These are phyloP conservation scores for Musa troglodytarum DNA, from an alignment of 176 grass and related monocot species.

Conservation along the genomic window DNA sequence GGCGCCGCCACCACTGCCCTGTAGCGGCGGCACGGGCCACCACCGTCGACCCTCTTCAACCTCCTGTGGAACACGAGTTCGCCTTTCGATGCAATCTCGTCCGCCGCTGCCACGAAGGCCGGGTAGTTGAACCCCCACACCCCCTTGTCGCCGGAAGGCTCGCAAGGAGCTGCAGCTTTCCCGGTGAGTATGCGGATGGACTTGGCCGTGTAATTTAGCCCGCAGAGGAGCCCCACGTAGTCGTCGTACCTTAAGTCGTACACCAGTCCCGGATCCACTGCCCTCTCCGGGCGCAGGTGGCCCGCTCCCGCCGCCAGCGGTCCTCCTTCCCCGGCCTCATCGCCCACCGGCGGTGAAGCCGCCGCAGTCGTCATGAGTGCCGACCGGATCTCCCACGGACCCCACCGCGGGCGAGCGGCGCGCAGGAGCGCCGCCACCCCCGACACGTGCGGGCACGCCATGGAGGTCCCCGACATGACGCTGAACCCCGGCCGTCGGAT, in stretches of 20 bases:
- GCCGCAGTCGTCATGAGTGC: constrained; percentile 88
- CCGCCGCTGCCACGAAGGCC: background rate
- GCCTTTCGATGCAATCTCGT: background rate
- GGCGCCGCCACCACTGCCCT: constrained; percentile 40
- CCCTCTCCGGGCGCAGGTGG: constrained; percentile 60
- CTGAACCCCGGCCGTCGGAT: constrained; percentile 61
- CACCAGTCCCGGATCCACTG: constrained; percentile 62
- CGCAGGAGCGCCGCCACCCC: constrained; percentile 81
- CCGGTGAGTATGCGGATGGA: constrained; percentile 11
- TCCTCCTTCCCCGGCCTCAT: constrained; percentile 50
- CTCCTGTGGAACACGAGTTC: constrained; percentile 19
- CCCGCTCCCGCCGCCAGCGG: constrained; percentile 72
- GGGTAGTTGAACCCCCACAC: constrained; percentile 18
- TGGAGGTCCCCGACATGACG: constrained; percentile 91
- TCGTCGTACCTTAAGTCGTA: constrained; percentile 55
- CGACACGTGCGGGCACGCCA: constrained; percentile 93
- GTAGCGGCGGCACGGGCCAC: constrained; percentile 47
- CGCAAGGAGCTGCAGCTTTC: constrained; percentile 44
- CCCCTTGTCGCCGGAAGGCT: constrained; percentile 19
- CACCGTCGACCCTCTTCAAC: constrained; percentile 56
- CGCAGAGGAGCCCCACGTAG: constrained; percentile 83
- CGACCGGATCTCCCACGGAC: constrained; percentile 67
- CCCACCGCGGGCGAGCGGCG: constrained; percentile 66
- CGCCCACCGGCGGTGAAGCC: constrained; percentile 27
- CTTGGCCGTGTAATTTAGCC: constrained; percentile 41